Base-by-base conservation (phyloP, 148 eudicot genomes). In the Agrostemma githago region DNA sequence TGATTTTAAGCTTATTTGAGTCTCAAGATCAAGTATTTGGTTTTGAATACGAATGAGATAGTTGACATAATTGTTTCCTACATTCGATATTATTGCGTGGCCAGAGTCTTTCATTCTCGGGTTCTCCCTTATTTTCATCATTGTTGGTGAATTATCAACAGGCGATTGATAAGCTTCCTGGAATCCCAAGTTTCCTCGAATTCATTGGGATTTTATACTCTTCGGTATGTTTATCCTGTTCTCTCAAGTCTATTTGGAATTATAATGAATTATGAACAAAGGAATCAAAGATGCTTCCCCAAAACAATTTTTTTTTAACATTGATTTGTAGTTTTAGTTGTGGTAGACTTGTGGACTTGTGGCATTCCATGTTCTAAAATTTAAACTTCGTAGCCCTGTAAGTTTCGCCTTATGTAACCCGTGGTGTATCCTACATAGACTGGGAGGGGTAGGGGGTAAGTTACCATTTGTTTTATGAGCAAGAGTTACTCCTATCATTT, bases 131-230 rank as follows among this genome's bases (percentile, higher is more conserved):
- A 48, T 19, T 2, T 26, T 58, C 19, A 62, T 70, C 54, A 70
- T 41, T 66, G 57, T 62, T 40, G 57, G 16, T 71, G 66, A 67
- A 58, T 44, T 72, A 40, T 75, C 14, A 68, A 74, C 84, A 95
- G 99, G 94, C 94, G 67, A 83, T 95, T 16, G 99, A 95, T 85
- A 95, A 85, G 84, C 89, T 92, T 76, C 99, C 99, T 66, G 40
- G 92, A 51, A 6, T 95, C 75, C 96, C 99, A 54, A 70, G 90
- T 72, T 81, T 78, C 76, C 71, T 95, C 48, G 97, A 95, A 77
- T 82, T 90, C 53, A 59, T 95, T 40, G 99, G 99, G 62, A 87
- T 92, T 79, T 67, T 92, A 72, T 92, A 73, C 78, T 86, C 99
- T 78, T 74, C 92, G 79, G 99, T 95, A 87, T 77, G 97, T 81